Evolutionary conservation across 805 yeast genomes (phyloP), one percentile per base, ranked within the genome.

Genomic region (Yarrowia divulgata): DNA sequence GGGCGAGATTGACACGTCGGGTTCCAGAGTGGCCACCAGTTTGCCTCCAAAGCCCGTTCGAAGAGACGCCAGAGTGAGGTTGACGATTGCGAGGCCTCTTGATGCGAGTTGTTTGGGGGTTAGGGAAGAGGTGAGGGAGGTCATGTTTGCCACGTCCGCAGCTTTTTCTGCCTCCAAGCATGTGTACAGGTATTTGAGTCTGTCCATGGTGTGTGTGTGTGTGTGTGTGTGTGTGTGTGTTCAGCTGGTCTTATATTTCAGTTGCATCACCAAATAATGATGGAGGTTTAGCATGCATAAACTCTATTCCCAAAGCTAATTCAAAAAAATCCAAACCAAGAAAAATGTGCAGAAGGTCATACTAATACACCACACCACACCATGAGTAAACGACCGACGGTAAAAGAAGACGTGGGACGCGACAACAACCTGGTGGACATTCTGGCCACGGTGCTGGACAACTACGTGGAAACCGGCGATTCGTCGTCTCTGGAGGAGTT

Each of bases 1-100:
- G 34, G 75, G 76, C 73, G 76, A 73, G 67, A 71, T 73, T 12
- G 79, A 84, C 0, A 88, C 80, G 71, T 90, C 94, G 37, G 81
- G 79, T 18, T 74, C 81, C 67, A 94, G 77, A 72, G 91, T 97
- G 14, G 91, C 73, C 6, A 89, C 80, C 1, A 87, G 81, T 70
- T 88, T 85, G 1, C 97, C 97, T 16, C 91, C 96, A 10, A 91
- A 79, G 0, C 97, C 97, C 0, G 93, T 89, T 69, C 89, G 81
- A 1, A 90, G 78, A 69, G 87, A 86, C n/a, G 83, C 83, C 14
- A 89, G 79, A 0, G 79, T 76, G 60, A 94, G 80, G 76, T 93
- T 90, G 60, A 87, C 77, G 5, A 91, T 81, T 0, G 98, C 98
- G 34, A 90, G 80, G 0, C 97, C 98, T 67, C 85, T 82, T 12